Base-by-base conservation (phyloP, 768 basidiomycete species). In the Termitomyces sp. region DNA sequence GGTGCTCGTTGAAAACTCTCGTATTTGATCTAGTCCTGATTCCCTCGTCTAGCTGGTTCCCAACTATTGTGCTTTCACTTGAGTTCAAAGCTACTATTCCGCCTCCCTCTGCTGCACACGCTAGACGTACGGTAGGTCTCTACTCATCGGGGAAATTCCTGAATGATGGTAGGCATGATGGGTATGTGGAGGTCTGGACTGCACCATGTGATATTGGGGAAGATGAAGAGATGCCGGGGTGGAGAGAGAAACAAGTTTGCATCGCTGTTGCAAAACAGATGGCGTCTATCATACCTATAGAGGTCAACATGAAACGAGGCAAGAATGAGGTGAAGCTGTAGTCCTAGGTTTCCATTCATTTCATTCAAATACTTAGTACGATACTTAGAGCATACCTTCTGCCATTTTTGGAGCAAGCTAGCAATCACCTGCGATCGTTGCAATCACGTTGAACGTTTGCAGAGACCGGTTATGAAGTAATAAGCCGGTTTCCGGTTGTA, bases 11-110 rank as follows among this genome's bases (percentile, higher is more conserved):
- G 7, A 20, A 7, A 24, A 38, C 4, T 52, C n/a, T 16, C 16
- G 22, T 18, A 13, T 22, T 7, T 49, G 4, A 62, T 28, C 22
- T 4, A 61, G 42, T 11, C 60, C 55, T 65, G 5, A 51, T 15
- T 15, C 22, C 22, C 22, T 51, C 32, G 22, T 33, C 12, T 12
- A 57, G 55, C n/a, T 61, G 60, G 88, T 84, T 75, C 66, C 85
- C 87, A 11, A 90, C 89, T 0, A 77, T 90, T 70, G 77, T 79
- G 1, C 75, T 89, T 63, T 74, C 81, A 0, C 63, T 90, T 33
- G 86, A 89, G 61, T 90, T 87, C 76, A 88, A 87, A 66, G 77
- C 79, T 38, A 82, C 82, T 12, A 78, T 89, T 40, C 84, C 86
- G 7, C 65, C 66, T 22, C 72, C 78, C 13, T 78, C 76, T 2